Evolutionary conservation across 768 basidiomycete genomes (phyloP).

Genomic region (Auricularia auricula-judae): DNA sequence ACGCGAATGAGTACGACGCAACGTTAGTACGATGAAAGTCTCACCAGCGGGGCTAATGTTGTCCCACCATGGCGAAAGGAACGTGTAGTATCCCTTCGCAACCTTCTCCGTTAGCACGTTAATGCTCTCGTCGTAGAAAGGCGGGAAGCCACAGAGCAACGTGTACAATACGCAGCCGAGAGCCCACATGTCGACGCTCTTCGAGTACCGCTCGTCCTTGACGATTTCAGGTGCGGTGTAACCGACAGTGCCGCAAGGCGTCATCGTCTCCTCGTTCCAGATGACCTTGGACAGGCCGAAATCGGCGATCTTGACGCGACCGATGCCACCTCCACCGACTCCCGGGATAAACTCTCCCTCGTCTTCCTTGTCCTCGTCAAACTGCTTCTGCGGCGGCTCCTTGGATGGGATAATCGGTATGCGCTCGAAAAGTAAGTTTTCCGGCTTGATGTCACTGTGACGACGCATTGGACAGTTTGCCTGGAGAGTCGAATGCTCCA

Average conservation of each 20-base stretch:
- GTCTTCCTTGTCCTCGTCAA: conserved; percentile 97
- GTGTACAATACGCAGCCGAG: conserved; percentile 99
- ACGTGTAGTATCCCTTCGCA: conserved; percentile 93
- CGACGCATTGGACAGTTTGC: neutral
- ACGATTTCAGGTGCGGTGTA: conserved; percentile 99
- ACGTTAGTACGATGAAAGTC: conserved; percentile 10
- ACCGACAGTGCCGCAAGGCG: conserved; percentile 98
- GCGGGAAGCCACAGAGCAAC: conserved; percentile 91
- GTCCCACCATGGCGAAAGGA: conserved; percentile 99
- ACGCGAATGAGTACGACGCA: conserved; percentile 4
- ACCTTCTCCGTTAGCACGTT: conserved; percentile 97
- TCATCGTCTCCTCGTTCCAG: conserved; percentile 99
- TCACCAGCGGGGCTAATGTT: conserved; percentile 75
- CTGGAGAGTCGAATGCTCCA: neutral
- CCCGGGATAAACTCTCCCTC: conserved; percentile 93
- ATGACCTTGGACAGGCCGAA: conserved; percentile 96
- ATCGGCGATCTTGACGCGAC: conserved; percentile 96
- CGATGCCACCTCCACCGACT: conserved; percentile 93
- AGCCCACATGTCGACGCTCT: conserved; percentile 99
- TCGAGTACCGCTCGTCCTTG: conserved; percentile 93
- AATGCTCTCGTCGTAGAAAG: conserved; percentile 99
- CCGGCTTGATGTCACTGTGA: conserved; percentile 86
- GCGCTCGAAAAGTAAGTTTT: conserved; percentile 87
- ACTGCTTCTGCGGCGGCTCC: conserved; percentile 62
- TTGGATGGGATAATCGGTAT: conserved; percentile 88